Percentiles rank a stretch among this genome's conserved stretches.
Conservation (phyloP, 2,329 filamentous ascomycete genomes). For the Exophiala sp. region DNA sequence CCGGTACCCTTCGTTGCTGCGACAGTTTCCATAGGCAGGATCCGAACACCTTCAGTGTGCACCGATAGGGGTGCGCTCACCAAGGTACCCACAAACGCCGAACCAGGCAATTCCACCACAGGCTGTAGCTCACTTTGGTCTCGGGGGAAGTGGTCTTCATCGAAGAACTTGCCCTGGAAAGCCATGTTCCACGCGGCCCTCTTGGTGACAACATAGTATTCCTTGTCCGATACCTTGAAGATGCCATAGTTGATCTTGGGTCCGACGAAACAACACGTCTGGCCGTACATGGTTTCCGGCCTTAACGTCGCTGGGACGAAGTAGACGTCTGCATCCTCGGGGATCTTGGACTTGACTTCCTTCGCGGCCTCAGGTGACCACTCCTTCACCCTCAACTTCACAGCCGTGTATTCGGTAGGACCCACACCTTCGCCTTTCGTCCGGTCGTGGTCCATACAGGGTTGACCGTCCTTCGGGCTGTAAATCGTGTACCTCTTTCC, state of each 20-base stretch:
- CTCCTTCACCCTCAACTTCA: slow-evolving; percentile 86
- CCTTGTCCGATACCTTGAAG: slow-evolving; percentile 67
- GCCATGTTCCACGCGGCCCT: slow-evolving; percentile 90
- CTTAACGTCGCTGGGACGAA: slow-evolving; percentile 87
- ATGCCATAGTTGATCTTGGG: slow-evolving; percentile 85
- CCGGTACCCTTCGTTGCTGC: slow-evolving; percentile 91
- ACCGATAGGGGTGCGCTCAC: slow-evolving; percentile 83
- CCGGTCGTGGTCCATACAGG: slow-evolving; percentile 82
- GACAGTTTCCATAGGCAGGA: slow-evolving; percentile 92
- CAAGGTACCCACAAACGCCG: slow-evolving; percentile 78
- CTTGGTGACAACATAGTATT: slow-evolving; percentile 71
- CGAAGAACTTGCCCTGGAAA: slow-evolving; percentile 78
- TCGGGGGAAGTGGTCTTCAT: slow-evolving; percentile 41
- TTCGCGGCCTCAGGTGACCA: slow-evolving; percentile 74
- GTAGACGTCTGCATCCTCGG: slow-evolving; percentile 72
- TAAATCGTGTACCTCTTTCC: slow-evolving; percentile 92
- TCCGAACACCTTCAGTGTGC: slow-evolving; percentile 74
- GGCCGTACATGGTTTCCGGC: slow-evolving; percentile 98
- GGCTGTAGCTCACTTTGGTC: slow-evolving; percentile 68
- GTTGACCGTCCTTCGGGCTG: slow-evolving; percentile 79
- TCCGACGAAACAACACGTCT: slow-evolving; percentile 91
- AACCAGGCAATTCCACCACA: slow-evolving; percentile 67
- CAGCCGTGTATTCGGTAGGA: slow-evolving; percentile 83
- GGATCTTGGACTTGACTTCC: slow-evolving; percentile 68
- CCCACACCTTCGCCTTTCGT: slow-evolving; percentile 73